Percentiles rank a stretch among this genome's conserved stretches.
Evolutionary conservation across 2,329 filamentous ascomycete genomes (phyloP).

Genomic region (Claviceps maximensis): DNA sequence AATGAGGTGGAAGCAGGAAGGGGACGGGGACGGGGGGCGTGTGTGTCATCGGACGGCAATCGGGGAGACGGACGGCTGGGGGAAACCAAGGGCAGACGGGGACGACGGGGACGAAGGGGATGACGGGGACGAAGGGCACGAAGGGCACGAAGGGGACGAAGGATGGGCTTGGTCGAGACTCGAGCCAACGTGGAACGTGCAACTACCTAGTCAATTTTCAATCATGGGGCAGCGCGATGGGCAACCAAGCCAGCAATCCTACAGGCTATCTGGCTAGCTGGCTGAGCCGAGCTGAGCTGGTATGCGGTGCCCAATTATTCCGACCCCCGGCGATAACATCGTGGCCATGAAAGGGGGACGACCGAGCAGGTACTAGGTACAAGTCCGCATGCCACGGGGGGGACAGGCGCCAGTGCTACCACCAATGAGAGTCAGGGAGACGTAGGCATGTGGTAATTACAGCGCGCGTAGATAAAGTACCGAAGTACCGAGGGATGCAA

Average conservation of each 20-base stretch:
- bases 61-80: slow-evolving; percentile 3
- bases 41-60: slow-evolving; percentile 13
- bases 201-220: not conserved
- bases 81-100: slow-evolving; percentile 6
- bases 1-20: slow-evolving; percentile 19
- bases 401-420: not conserved
- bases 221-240: slow-evolving; percentile 5
- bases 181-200: not conserved
- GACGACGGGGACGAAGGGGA: not conserved
- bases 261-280: not conserved
- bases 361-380: not conserved
- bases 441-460: not conserved
- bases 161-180: not conserved
- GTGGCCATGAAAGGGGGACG: not conserved
- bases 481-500: not conserved
- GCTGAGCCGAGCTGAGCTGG: not conserved
- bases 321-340: not conserved
- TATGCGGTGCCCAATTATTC: not conserved
- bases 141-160: not conserved
- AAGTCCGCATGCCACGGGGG: not conserved
- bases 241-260: slow-evolving; percentile 5
- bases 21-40: slow-evolving; percentile 11
- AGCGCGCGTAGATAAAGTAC: too few relatives aligned
- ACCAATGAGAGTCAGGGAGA: not conserved
- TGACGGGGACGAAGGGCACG: not conserved